Base-by-base conservation (phyloP, 176 grass and related monocot genomes). In the Juncus effusus region DNA sequence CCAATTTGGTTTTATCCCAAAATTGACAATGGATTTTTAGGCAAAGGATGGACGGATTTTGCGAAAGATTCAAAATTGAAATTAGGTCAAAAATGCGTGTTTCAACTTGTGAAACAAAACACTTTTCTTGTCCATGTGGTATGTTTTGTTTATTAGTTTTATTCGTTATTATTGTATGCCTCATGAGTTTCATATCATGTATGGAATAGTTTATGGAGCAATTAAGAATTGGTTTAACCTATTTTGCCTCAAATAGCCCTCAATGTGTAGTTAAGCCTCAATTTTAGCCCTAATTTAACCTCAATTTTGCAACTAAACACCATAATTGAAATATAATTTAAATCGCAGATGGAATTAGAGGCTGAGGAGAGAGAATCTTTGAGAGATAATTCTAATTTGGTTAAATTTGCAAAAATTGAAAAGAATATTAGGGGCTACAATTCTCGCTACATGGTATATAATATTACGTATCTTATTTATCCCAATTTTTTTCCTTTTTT, bases 71-170 rank as follows among this genome's bases (percentile, higher is more conserved):
- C 19, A 28, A 28, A 10, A 40, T 16, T 7, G 15, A 49, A 65
- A 49, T 9, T n/a, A 13, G n/a, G 12, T 44, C 15, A 19, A 47
- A 65, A 10, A 42, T 63, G 38, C 36, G 9, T 65, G 47, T 47
- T 65, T 6, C 40, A 2, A 49, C 13, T 44, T 13, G 13, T 44
- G 41, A 49, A 16, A 28, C 19, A 28, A 28, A 28, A 28, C 15
- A 47, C 14, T 16, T 15, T 65, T 42, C 62, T 9, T 38, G 58
- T 16, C 58, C 28, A 12, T 61, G 59, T 4, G 14, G 62, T 42
- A 63, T 40, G 60, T 40, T 63, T 63, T 63, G 12, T 61, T 61
- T 4, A 61, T 63, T 63, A 40, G 10, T 63, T 63, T 38, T 40
- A 14, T 42, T 61, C 35, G 38, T 5, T 40, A 41, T 13, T 4